A percentile compares a stretch with the other conserved stretches of the same genome.
These are phyloP conservation scores for Mortierella claussenii DNA, from an alignment of 192 early-diverging fungal genomes.

Conservation along the genomic window DNA sequence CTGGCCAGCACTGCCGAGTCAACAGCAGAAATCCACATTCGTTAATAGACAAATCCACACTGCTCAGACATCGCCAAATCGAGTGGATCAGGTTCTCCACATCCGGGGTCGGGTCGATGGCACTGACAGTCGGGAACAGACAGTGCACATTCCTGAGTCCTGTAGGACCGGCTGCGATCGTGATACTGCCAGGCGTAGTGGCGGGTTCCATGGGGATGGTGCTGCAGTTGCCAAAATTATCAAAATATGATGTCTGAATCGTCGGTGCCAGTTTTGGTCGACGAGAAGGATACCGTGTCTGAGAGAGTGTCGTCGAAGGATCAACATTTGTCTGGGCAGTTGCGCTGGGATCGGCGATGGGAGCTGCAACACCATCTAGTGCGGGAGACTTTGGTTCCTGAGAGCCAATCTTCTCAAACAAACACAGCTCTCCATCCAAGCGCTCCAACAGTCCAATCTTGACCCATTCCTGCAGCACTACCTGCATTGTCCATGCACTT, in stretches of 20 bases:
- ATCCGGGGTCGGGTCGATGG: conserved; percentile 60
- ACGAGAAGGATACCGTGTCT: too few relatives aligned
- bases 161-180: background rate
- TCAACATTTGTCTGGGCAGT: background rate
- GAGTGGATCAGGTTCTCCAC: conserved; percentile 65
- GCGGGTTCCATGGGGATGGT: too few relatives aligned
- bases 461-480: conserved; percentile 64
- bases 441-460: conserved; percentile 67
- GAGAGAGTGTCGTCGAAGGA: background rate
- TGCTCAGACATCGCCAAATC: conserved; percentile 60
- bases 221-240: too few relatives aligned
- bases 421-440: conserved; percentile 53
- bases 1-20: conserved; percentile 65
- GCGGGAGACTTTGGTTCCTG: background rate
- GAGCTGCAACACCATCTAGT: background rate
- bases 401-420: conserved; percentile 18
- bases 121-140: conserved; percentile 61
- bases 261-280: background rate
- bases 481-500: conserved; percentile 26
- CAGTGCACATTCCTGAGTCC: conserved; percentile 38
- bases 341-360: background rate
- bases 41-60: conserved; percentile 62
- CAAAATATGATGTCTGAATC: conserved; percentile 26
- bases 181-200: background rate
- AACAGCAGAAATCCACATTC: conserved; percentile 65